Percentiles rank a stretch among this genome's conserved stretches.
phyloP scores from a whole-genome alignment of 192 early-diverging fungal species.

The Coemansia sp. region DNA sequence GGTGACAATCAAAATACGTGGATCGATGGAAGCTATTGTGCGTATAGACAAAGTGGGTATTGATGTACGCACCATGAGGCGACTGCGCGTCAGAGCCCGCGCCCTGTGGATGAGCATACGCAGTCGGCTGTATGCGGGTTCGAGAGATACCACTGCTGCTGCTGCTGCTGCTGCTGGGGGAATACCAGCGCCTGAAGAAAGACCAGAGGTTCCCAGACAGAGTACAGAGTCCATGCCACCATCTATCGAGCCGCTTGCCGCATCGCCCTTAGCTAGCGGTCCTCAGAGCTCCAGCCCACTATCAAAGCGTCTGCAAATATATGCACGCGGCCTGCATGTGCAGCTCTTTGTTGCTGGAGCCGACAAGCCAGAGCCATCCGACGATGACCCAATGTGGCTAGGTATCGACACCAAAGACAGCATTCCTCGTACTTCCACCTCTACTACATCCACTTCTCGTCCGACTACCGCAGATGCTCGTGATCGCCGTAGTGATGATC shows the following conservation, averaged over 20 bases:
- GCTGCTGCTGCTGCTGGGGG: not conserved
- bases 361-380: not conserved
- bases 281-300: not conserved
- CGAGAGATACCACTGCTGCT: not conserved
- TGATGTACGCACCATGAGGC: conserved; percentile 47
- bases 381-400: conserved; percentile 20
- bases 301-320: conserved; percentile 46
- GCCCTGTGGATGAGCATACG: conserved; percentile 5
- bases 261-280: not conserved
- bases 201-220: not conserved
- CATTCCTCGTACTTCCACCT: not conserved
- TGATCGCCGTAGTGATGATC: conserved; percentile 4
- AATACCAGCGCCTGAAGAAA: not conserved
- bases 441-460: not conserved
- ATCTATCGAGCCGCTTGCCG: not conserved
- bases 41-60: conserved; percentile 37
- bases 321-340: conserved; percentile 41
- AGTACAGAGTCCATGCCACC: not conserved
- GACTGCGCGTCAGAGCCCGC: conserved; percentile 25
- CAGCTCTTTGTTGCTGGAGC: conserved; percentile 17
- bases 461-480: too few species aligned
- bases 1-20: conserved; percentile 14
- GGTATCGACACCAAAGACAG: conserved; percentile 7
- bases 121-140: not conserved
- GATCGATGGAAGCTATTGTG: conserved; percentile 21